Conservation (phyloP, 1,284 basidiomycete genomes). For the Trametes versicolor region DNA sequence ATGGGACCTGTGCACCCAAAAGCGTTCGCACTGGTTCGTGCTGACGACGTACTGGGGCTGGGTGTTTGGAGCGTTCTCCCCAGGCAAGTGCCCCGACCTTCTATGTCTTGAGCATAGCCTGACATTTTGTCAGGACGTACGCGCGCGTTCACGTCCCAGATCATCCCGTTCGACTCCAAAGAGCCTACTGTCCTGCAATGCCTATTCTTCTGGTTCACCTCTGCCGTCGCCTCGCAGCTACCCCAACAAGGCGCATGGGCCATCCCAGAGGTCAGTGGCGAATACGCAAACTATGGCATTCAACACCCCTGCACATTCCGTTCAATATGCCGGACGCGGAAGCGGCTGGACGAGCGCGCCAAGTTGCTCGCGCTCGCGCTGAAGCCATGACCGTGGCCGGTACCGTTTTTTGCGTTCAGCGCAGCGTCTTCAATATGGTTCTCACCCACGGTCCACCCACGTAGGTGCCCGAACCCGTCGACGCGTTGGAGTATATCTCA, state of each 20-base stretch:
- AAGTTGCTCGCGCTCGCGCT: constrained; percentile 47
- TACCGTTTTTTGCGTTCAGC: background rate
- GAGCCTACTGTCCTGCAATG: constrained; percentile 40
- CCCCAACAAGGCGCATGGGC: constrained; percentile 33
- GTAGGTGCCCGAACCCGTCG: constrained; percentile 59
- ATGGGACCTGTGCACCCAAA: constrained; percentile 68
- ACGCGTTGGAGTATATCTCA: constrained; percentile 39
- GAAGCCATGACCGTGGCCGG: constrained; percentile 37
- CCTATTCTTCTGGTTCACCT: constrained; percentile 44
- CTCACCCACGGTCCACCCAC: constrained; percentile 14
- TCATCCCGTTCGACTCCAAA: constrained; percentile 20
- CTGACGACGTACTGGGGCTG: constrained; percentile 74
- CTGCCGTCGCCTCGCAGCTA: constrained; percentile 31
- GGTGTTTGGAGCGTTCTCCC: constrained; percentile 76
- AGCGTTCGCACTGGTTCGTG: constrained; percentile 69
- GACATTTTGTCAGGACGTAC: constrained; percentile 57
- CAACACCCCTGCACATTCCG: constrained; percentile 51
- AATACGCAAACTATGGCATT: constrained; percentile 26
- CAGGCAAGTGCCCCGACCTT: constrained; percentile 49
- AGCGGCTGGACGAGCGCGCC: constrained; percentile 39
- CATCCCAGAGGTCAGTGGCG: constrained; percentile 46
- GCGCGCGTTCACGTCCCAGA: constrained; percentile 33
- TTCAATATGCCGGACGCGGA: constrained; percentile 51
- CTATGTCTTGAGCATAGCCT: background rate
- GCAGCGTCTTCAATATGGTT: background rate